Percentiles rank a stretch among this genome's conserved stretches.
phyloP scores from a whole-genome alignment of 2,329 filamentous ascomycete species.

The Cadophora sp. region DNA sequence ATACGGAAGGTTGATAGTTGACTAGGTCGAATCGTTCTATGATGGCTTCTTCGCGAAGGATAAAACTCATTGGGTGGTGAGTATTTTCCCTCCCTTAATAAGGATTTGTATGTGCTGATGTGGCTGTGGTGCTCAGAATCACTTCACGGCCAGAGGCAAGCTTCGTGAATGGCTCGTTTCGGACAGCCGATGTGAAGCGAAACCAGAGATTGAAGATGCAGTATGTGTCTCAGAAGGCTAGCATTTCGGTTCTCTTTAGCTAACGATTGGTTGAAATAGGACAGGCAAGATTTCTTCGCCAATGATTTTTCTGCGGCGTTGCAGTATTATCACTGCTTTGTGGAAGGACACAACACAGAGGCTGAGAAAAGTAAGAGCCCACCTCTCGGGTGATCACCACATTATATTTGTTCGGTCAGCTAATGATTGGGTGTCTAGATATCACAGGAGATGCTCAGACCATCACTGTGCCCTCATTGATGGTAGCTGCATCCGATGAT shows the following conservation, averaged over 20 bases:
- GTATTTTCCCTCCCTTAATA: neutral
- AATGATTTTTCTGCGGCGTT: neutral
- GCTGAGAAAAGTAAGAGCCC: neutral
- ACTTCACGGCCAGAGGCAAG: neutral
- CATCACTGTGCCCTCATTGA: neutral
- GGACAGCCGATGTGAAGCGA: slow-evolving; percentile 1
- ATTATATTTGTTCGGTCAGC: neutral
- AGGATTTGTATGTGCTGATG: neutral
- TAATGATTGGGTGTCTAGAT: neutral
- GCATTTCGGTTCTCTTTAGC: neutral
- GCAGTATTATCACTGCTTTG: neutral
- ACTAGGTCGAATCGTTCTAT: neutral
- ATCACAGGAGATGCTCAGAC: slow-evolving; percentile 3
- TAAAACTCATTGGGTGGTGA: neutral
- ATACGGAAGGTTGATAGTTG: neutral
- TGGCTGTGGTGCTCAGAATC: neutral
- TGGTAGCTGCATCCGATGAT: neutral
- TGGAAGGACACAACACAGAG: neutral
- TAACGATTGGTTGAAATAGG: neutral
- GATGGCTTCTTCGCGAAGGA: slow-evolving; percentile 6
- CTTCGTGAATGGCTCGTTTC: neutral
- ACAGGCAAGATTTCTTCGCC: slow-evolving; percentile 8
- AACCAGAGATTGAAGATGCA: neutral
- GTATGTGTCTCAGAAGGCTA: neutral
- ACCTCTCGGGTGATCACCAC: neutral